phyloP scores from a whole-genome alignment of 1,284 basidiomycete species.

The Uromyces viciae-fabae region DNA sequence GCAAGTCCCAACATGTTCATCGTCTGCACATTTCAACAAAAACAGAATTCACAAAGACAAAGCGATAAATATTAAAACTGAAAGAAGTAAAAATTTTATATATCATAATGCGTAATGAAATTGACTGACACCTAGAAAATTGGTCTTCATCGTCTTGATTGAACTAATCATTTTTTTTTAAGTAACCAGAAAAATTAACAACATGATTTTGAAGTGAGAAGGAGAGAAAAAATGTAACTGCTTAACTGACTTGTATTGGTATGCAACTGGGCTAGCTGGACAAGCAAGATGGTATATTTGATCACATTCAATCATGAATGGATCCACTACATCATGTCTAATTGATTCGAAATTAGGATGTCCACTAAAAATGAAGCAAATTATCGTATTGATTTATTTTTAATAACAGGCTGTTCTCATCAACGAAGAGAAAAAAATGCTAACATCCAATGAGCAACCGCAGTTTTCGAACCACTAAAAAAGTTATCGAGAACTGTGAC shows the following conservation, averaged over 20 bases:
- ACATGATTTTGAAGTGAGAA: no score
- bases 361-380: slow-evolving; percentile 62
- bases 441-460: slow-evolving; percentile 61
- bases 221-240: not conserved
- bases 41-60: not conserved
- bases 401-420: not conserved
- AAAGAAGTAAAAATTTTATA: not conserved
- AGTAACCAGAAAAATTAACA: no score
- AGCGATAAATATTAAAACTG: not conserved
- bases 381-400: not conserved
- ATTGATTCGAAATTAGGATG: slow-evolving; percentile 98
- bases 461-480: slow-evolving; percentile 93
- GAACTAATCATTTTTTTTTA: slow-evolving; percentile 56
- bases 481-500: slow-evolving; percentile 85
- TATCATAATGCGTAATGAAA: no score
- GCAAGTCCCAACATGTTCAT: slow-evolving; percentile 98
- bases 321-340: slow-evolving; percentile 91
- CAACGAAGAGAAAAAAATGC: not conserved
- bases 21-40: slow-evolving; percentile 52
- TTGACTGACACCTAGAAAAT: slow-evolving; percentile 79
- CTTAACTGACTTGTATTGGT: slow-evolving; percentile 47
- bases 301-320: slow-evolving; percentile 95
- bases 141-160: slow-evolving; percentile 95
- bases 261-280: slow-evolving; percentile 72
- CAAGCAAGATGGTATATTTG: slow-evolving; percentile 96